These are phyloP conservation scores for Sporothrix schenckii DNA, from an alignment of 2,329 filamentous ascomycete species.

Conservation along the genomic window DNA sequence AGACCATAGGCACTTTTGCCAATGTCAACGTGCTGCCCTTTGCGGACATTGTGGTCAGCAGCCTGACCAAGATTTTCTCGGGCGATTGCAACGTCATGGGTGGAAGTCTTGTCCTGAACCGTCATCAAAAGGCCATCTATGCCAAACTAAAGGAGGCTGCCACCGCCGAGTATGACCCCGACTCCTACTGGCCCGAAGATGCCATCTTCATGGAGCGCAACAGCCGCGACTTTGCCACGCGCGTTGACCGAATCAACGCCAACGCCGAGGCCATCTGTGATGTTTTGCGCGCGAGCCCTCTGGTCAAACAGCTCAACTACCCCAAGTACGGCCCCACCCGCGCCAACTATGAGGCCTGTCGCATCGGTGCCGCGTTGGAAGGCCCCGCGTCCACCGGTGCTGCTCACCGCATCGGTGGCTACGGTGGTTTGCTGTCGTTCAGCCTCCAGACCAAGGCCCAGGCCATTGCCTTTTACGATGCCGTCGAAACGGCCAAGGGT, in stretches of 20 bases:
- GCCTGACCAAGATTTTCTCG: constrained; percentile 94
- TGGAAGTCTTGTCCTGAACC: constrained; percentile 69
- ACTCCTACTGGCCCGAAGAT: constrained; percentile 94
- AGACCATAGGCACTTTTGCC: constrained; percentile 94
- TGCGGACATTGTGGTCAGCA: constrained; percentile 91
- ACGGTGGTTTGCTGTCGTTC: constrained; percentile 85
- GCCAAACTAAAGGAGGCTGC: constrained; percentile 66
- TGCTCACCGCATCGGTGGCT: constrained; percentile 70
- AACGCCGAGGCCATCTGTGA: constrained; percentile 85
- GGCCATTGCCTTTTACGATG: constrained; percentile 82
- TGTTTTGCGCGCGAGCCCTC: constrained; percentile 61
- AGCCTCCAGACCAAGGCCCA: constrained; percentile 72
- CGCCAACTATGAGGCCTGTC: constrained; percentile 72
- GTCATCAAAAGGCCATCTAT: constrained; percentile 57
- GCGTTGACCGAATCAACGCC: constrained; percentile 80
- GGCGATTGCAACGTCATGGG: constrained; percentile 99
- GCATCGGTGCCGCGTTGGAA: constrained; percentile 58
- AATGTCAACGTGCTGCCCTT: constrained; percentile 91
- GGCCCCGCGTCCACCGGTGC: constrained; percentile 73
- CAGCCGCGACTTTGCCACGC: constrained; percentile 82
- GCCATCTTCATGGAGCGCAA: constrained; percentile 94
- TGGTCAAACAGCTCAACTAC: constrained; percentile 81
- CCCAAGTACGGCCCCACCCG: constrained; percentile 69
- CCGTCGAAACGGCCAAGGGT: constrained; percentile 84
- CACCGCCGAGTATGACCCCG: constrained; percentile 67